Conservation (phyloP, 2,329 filamentous ascomycete genomes). For the Bimuria novae-zelandiae region DNA sequence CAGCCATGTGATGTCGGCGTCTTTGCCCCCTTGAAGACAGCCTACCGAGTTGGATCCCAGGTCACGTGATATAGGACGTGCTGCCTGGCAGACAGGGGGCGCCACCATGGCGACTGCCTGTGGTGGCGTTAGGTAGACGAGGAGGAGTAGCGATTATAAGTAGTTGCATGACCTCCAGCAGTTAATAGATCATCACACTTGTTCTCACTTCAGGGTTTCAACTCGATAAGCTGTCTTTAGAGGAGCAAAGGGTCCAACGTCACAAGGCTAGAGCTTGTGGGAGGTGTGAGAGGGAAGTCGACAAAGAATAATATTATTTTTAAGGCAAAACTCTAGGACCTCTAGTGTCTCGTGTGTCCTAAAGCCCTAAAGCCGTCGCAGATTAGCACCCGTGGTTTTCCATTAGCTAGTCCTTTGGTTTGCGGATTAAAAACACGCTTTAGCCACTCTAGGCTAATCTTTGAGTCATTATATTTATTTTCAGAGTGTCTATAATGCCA, state of each 20-base stretch:
- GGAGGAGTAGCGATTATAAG: too few relatives aligned
- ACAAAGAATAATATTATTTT: conserved; percentile 42
- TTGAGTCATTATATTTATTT: conserved; percentile 28
- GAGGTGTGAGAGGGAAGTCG: too few relatives aligned
- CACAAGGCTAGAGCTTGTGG: background rate
- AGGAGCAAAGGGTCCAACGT: background rate
- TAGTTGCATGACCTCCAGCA: too few relatives aligned
- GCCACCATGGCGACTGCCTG: too few relatives aligned
- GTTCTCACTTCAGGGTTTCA: too few relatives aligned
- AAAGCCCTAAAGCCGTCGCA: conserved; percentile 15
- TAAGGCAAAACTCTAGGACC: conserved; percentile 35
- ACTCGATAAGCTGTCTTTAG: conserved; percentile 1
- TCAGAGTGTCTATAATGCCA: conserved; percentile 18
- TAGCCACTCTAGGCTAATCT: conserved; percentile 42
- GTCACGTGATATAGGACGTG: too few relatives aligned
- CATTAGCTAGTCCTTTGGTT: background rate
- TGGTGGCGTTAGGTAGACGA: too few relatives aligned
- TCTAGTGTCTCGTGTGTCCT: conserved; percentile 45
- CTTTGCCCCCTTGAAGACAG: background rate
- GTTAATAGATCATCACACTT: too few relatives aligned
- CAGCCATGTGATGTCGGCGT: background rate
- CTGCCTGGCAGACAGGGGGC: too few relatives aligned
- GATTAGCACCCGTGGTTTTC: background rate
- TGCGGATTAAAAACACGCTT: conserved; percentile 7
- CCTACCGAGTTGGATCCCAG: too few relatives aligned